These are phyloP conservation scores for Geotrichum phurueaensis DNA, from an alignment of 1,139 yeast species.

Conservation along the genomic window DNA sequence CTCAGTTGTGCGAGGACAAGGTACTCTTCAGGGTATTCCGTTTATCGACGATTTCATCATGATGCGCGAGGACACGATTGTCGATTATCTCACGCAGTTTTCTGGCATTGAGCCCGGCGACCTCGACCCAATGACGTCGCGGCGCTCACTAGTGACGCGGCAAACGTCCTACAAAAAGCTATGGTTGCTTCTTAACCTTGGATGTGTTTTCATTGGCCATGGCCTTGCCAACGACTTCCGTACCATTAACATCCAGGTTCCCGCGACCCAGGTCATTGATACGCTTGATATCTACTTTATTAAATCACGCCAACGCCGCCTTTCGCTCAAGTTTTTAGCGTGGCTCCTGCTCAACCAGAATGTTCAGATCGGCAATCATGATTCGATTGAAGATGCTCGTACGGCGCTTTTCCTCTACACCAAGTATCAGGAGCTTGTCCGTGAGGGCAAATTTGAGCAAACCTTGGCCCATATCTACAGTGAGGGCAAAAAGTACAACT, in stretches of 20 bases:
- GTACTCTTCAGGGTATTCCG: slow-evolving; percentile 64
- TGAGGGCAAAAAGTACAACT: slow-evolving; percentile 63
- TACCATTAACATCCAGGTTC: slow-evolving; percentile 81
- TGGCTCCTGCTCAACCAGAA: slow-evolving; percentile 66
- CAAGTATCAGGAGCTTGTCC: slow-evolving; percentile 57
- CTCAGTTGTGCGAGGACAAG: slow-evolving; percentile 75
- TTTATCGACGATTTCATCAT: slow-evolving; percentile 91
- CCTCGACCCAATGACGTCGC: slow-evolving; percentile 63
- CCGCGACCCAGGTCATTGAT: slow-evolving; percentile 77
- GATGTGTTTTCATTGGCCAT: slow-evolving; percentile 93
- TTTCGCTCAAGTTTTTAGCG: slow-evolving; percentile 85
- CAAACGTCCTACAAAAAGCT: slow-evolving; percentile 82
- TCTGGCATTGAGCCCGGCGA: slow-evolving; percentile 95
- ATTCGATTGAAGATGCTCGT: slow-evolving; percentile 91
- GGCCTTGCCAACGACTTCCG: slow-evolving; percentile 88
- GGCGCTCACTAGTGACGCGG: slow-evolving; percentile 65
- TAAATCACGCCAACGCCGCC: slow-evolving; percentile 62
- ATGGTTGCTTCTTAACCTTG: slow-evolving; percentile 82
- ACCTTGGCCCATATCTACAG: slow-evolving; percentile 61
- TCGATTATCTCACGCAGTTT: slow-evolving; percentile 81
- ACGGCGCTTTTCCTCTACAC: slow-evolving; percentile 77
- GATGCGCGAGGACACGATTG: slow-evolving; percentile 51
- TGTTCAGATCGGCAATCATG: slow-evolving; percentile 92
- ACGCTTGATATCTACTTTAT: slow-evolving; percentile 76
- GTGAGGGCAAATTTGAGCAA: slow-evolving; percentile 53